Percentiles rank a stretch among this genome's conserved stretches.
These are phyloP conservation scores for Phytomonas francai DNA, from an alignment of 208 protist genomes.

Conservation along the genomic window DNA sequence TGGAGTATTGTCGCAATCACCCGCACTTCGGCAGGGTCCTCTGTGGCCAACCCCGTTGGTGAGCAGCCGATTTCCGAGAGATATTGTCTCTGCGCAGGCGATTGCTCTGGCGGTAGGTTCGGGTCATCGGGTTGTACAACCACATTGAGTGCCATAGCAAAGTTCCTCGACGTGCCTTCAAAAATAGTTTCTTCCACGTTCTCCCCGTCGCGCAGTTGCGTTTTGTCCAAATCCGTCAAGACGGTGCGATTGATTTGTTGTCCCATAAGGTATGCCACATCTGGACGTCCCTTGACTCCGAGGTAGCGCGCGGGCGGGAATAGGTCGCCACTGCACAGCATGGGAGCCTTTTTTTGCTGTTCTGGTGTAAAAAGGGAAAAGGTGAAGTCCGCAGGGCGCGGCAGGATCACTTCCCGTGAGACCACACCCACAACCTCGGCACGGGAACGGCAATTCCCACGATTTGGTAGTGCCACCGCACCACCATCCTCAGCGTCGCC, in stretches of 20 bases:
- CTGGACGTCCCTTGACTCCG: constrained; percentile 23
- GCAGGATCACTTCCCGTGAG: constrained; percentile 59
- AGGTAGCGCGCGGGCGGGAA: constrained; percentile 63
- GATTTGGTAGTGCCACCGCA: background rate
- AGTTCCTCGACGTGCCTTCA: constrained; percentile 6
- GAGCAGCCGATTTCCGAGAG: constrained; percentile 18
- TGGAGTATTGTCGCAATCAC: constrained; percentile 36
- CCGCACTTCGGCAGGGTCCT: constrained; percentile 40
- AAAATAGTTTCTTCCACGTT: background rate
- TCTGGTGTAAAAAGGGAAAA: constrained; percentile 33
- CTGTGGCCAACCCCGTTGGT: constrained; percentile 18
- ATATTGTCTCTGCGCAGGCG: constrained; percentile 22
- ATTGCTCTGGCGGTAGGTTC: constrained; percentile 25
- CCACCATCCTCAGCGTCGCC: background rate
- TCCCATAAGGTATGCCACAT: constrained; percentile 52
- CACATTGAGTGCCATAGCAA: constrained; percentile 25
- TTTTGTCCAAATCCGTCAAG: background rate
- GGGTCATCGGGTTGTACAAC: constrained; percentile 23
- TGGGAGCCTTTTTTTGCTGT: constrained; percentile 22
- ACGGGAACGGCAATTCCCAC: background rate
- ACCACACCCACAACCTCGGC: constrained; percentile 65
- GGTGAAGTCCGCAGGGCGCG: constrained; percentile 67
- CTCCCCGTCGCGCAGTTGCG: constrained; percentile 5
- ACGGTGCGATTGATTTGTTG: constrained; percentile 30
- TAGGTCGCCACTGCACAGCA: constrained; percentile 35